Base-by-base conservation (phyloP, 345 rosid genomes). In the Dipteronia sinensis region DNA sequence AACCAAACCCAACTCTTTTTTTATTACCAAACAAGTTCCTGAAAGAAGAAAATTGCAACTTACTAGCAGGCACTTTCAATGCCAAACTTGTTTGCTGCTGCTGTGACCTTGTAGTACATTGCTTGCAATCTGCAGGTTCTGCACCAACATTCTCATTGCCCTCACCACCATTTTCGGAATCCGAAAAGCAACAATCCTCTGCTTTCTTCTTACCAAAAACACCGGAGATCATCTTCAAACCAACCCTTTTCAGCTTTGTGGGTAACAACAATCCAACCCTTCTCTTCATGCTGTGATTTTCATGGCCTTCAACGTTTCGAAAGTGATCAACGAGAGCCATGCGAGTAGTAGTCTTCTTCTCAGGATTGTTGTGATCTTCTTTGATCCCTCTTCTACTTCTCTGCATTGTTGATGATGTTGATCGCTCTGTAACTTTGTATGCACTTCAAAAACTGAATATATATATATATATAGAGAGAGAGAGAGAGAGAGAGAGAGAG, bases 161-260 rank as follows among this genome's bases (percentile, higher is more conserved):
- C n/a, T 17, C 10, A 9, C 46, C 46, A 10, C 40, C 65, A 13
- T 55, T 42, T 42, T 42, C 46, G 46, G 46, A 42, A 42, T 7
- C 70, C 8, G 29, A 23, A 38, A 23, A 61, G 58, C 10, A 40
- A 49, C 12, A 16, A 19, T 2, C 4, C 73, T 40, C 53, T 46
- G 68, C 4, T 49, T 75, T 81, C 74, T 73, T 79, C 67, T 55
- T 69, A 56, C 69, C 72, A 42, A 90, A 87, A 29, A 81, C 73
- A 42, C 77, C 64, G 23, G 81, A 73, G 42, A 89, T 72, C 19
- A 83, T 51, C 19, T 81, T 58, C 22, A 70, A 73, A 25, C 81
- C 80, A 31, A 84, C 59, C 80, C 62, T 87, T 67, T 67, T 79
- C 2, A 62, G 23, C 51, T 63, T 56, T 7, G 6, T 65, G 0